phyloP scores from a whole-genome alignment of 2,329 filamentous ascomycete genomes.

The Aspergillus transmontanensis region DNA sequence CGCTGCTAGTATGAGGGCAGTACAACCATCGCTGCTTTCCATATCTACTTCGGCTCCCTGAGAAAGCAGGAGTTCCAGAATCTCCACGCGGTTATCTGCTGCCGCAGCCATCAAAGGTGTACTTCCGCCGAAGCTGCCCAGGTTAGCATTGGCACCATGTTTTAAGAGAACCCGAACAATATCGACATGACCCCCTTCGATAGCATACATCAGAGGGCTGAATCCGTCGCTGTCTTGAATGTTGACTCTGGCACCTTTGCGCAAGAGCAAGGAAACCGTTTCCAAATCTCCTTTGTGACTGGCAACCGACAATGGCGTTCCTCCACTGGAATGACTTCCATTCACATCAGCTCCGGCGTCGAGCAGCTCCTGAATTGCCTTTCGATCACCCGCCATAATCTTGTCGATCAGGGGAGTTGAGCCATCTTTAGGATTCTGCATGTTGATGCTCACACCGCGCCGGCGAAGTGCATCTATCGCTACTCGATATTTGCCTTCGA shows the following conservation, averaged over 20 bases:
- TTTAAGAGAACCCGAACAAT: conserved; percentile 9
- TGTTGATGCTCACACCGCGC: conserved; percentile 23
- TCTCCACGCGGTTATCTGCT: not conserved
- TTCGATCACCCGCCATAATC: conserved; percentile 3
- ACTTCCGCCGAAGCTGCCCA: not conserved
- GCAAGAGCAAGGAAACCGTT: conserved; percentile 23
- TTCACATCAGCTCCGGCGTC: conserved; percentile 23
- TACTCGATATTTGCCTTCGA: conserved; percentile 12
- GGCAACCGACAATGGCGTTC: conserved; percentile 18
- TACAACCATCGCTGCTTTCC: conserved; percentile 7
- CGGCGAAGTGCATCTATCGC: conserved; percentile 19
- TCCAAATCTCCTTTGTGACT: conserved; percentile 12
- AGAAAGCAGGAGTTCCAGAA: conserved; percentile 3
- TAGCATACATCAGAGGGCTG: conserved; percentile 10
- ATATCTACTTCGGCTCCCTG: conserved; percentile 8
- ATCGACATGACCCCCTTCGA: not conserved
- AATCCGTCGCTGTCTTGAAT: conserved; percentile 12
- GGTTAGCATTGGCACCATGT: conserved; percentile 2
- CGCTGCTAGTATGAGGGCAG: conserved; percentile 14
- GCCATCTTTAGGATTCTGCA: conserved; percentile 1
- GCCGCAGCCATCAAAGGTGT: conserved; percentile 9
- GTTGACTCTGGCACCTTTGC: conserved; percentile 19
- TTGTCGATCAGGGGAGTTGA: conserved; percentile 19
- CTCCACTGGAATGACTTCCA: not conserved
- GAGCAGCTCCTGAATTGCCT: conserved; percentile 17